Evolutionary conservation across 352 stramenopile genomes (phyloP), one percentile per base, ranked within the genome.

Genomic region (Blastocystis sp.): DNA sequence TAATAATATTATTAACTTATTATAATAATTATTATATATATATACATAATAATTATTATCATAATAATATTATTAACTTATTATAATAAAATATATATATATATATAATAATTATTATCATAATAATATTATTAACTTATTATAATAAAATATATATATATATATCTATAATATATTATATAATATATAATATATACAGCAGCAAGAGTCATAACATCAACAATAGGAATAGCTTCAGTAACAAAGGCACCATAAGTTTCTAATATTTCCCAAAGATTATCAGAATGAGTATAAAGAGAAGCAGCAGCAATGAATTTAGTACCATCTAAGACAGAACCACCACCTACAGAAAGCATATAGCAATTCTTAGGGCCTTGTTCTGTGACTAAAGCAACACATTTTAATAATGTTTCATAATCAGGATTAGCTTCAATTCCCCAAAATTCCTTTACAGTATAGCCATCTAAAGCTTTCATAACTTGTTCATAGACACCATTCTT

Each of bases 401-500:
- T 62, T 28, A 62, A 23, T 31, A 62, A 30, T 1, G 52, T 62
- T 28, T 62, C 52, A 18, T 62, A 62, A 21, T 62, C 52, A n/a
- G 52, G 52, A 27, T 62, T 62, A 16, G 52, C 35, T 33, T 62
- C 52, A 31, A 62, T 62, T 25, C 52, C 52, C 10, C 32, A 25
- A 19, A 62, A 62, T 34, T 62, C 52, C 2, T 39, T 62, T 13
- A 62, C 40, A 6, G 48, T 42, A 5, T 30, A 62, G 9, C 52
- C 52, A 18, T 46, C 35, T 28, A 62, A 19, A 4, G 52, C 52
- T 36, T 39, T 35, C 52, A 62, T 62, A 4, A 46, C 37, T 30
- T 62, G 52, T 25, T 62, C 52, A 35, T 62, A 62, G 11, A 62
- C 52, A 9, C 52, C 52, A 34, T 62, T 62, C 11, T 42, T 23